These are phyloP conservation scores for Magnusiomyces magnusii DNA, from an alignment of 1,139 yeast species.

Conservation along the genomic window DNA sequence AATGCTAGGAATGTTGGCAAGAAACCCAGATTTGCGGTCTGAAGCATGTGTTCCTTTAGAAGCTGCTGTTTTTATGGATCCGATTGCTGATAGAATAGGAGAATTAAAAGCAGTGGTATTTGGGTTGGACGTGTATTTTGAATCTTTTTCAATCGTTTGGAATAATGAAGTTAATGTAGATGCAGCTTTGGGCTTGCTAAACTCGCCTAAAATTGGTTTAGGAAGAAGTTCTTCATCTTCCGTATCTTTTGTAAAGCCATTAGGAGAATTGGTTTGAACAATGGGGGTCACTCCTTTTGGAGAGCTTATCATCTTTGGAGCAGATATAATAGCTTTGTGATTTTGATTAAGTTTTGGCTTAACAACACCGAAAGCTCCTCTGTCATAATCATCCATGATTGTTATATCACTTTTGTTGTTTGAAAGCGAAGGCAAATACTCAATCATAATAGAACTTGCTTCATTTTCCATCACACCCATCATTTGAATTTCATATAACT, in stretches of 20 bases:
- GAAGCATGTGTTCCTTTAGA: not conserved
- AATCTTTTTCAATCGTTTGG: not conserved
- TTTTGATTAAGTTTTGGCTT: not conserved
- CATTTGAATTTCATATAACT: constrained; percentile 93
- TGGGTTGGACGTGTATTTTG: not conserved
- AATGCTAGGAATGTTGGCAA: not conserved
- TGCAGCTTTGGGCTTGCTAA: not conserved
- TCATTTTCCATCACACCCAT: constrained; percentile 97
- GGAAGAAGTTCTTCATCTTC: too few relatives aligned
- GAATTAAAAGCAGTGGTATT: not conserved
- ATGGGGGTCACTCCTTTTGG: not conserved
- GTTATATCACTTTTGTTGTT: constrained; percentile 36
- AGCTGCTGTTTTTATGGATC: not conserved
- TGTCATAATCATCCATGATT: constrained; percentile 58
- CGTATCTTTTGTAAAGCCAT: not conserved
- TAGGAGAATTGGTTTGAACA: not conserved
- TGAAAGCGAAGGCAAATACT: constrained; percentile 37
- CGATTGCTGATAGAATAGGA: not conserved
- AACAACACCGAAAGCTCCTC: constrained; percentile 25
- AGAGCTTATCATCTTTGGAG: not conserved
- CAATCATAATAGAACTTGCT: constrained; percentile 54
- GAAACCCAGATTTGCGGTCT: not conserved
- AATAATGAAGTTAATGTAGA: constrained; percentile 6
- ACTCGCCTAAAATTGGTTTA: not conserved
- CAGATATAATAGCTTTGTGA: not conserved